Evolutionary conservation across 2,329 filamentous ascomycete species (phyloP), one percentile per base, ranked within the genome.

Genomic region (Curvularia eragrostidis): DNA sequence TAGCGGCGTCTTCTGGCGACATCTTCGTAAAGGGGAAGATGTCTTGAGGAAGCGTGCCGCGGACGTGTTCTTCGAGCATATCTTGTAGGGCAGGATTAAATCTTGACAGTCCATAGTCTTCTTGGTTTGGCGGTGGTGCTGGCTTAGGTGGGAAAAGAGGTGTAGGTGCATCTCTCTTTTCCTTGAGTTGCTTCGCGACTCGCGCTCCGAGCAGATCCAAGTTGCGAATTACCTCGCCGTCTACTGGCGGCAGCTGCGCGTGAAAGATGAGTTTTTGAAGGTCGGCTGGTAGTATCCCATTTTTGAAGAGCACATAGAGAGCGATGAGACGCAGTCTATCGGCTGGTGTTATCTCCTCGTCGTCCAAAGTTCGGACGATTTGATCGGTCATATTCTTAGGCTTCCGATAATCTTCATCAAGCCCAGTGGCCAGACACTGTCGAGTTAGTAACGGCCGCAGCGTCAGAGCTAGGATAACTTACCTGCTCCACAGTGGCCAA

Each of bases 341-440:
- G 5, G 87, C 79, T 10, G 85, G 84, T 2, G 82, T 82, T 28
- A 97, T 85, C 24, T 85, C 85, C 13, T 92, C 89, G 68, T 97
- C 92, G 73, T 98, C 95, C 10, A 99, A 79, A n/a, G 97, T 83
- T 19, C 91, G 88, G 28, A 96, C 90, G 15, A 98, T 83, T 63
- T 96, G 88, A 64, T 95, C 91, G 26, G 93, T 87, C 48, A 97
- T 79, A 69, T 96, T 92, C 78, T 96, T 97, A 9, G 94, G 91
- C 74, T 95, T 96, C 70, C 90, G 89, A 71, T 89, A 90, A 71
- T 97, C 93, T 77, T 98, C 94, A 68, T 98, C 95, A 5, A 97
- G 80, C 0, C 95, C 95, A 0, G 95, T 98, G 9, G 93, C 91
- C 64, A 99, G 83, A 26, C 88, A 91, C 82, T 86, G 34, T 5